A percentile compares a stretch with the other conserved stretches of the same genome.
These are phyloP conservation scores for Rhodotorula sp. DNA, from an alignment of 1,284 basidiomycete genomes.

Conservation along the genomic window DNA sequence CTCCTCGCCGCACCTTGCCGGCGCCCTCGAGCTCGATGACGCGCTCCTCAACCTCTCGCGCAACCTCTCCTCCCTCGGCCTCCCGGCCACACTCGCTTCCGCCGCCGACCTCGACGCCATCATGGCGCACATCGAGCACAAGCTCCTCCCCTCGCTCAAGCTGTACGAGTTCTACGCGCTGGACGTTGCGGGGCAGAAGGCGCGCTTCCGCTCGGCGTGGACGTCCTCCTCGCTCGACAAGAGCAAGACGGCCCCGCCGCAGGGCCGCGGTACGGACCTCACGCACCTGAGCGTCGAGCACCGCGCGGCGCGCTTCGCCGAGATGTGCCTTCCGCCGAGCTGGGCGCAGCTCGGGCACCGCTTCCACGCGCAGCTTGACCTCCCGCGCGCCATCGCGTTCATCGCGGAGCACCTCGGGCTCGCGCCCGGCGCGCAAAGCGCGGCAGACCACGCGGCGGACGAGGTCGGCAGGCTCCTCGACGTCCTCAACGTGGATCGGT, in stretches of 20 bases:
- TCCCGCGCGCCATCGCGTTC: slow-evolving; percentile 65
- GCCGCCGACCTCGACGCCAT: slow-evolving; percentile 69
- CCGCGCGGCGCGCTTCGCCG: slow-evolving; percentile 61
- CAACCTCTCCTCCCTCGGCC: slow-evolving; percentile 62
- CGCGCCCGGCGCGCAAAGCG: slow-evolving; percentile 47
- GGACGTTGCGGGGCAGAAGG: slow-evolving; percentile 59
- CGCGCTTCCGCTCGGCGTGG: slow-evolving; percentile 51
- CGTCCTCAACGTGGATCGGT: slow-evolving; percentile 81
- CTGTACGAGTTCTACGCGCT: slow-evolving; percentile 93
- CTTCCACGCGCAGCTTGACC: slow-evolving; percentile 67
- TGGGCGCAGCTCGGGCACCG: slow-evolving; percentile 58
- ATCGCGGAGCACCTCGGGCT: slow-evolving; percentile 66
- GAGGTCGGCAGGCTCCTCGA: slow-evolving; percentile 77
- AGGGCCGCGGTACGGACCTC: slow-evolving; percentile 51
- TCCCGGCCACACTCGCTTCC: slow-evolving; percentile 69
- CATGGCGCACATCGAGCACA: slow-evolving; percentile 63
- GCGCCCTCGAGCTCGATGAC: slow-evolving; percentile 83
- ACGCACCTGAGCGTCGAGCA: slow-evolving; percentile 65
- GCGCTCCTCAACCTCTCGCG: slow-evolving; percentile 78
- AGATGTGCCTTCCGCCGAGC: slow-evolving; percentile 31
- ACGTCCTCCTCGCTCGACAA: slow-evolving; percentile 53
- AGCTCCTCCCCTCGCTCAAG: slow-evolving; percentile 64
- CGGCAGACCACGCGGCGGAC: slow-evolving; percentile 58
- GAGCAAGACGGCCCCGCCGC: not conserved
- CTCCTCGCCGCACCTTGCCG: slow-evolving; percentile 84